Evolutionary conservation across 148 eudicot genomes (phyloP), one percentile per base, ranked within the genome.

Genomic region (Nyssa sinensis): DNA sequence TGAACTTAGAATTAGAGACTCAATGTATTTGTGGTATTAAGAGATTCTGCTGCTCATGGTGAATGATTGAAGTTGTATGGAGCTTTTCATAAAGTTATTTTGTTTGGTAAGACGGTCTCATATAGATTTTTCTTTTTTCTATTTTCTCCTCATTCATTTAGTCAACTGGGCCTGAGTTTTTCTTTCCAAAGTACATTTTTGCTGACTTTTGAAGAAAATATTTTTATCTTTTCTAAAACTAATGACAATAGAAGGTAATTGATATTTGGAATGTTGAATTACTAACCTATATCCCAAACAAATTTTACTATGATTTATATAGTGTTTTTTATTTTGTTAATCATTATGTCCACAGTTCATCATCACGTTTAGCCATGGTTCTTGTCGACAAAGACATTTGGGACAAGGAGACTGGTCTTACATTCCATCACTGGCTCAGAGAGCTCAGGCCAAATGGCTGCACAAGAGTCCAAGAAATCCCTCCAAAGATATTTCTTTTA

Each of bases 351-450:
- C 17, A 55, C 87, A 93, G 96, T 67, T 74, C 62, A 62, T 75
- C 87, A 63, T 79, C 79, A 29, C 80, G 68, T 58, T 73, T 87
- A 55, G 73, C 84, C 64, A 81, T 94, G 91, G 69, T 90, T 80
- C 87, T 94, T 74, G 76, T 90, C 51, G 94, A 90, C 80, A 80
- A 86, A 66, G 97, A 90, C 53, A 79, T 71, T 23, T 91, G 90
- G 90, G 89, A 72, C 16, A 83, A 77, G 66, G 91, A 81, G 28
- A 37, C 77, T 32, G 72, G 76, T 62, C 69, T 81, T 60, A 71
- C 82, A 77, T 77, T 86, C 28, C 80, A 75, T 64, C 69, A 31
- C 27, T 69, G 69, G 73, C 79, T 88, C 24, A 82, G 74, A 78
- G 81, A 83, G 77, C 70, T 76, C 34, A 79, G 74, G 51, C 62